Conservation (phyloP, 2,329 filamentous ascomycete genomes). For the Leptoxyphium fumago region DNA sequence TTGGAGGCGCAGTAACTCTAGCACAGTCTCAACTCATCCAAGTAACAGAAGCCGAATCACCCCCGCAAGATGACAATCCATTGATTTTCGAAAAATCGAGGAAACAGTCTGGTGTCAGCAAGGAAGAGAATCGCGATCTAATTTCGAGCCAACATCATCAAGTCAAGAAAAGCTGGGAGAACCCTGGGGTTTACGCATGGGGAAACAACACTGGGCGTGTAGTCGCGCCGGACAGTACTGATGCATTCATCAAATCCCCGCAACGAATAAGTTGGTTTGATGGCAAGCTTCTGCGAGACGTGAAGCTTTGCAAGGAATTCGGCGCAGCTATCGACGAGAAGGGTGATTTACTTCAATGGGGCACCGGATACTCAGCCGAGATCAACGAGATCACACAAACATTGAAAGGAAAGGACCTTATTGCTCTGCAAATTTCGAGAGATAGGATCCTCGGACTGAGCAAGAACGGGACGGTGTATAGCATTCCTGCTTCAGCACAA, state of each 20-base stretch:
- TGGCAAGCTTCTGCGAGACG: constrained; percentile 65
- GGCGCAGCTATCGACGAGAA: constrained; percentile 77
- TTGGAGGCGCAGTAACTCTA: constrained; percentile 30
- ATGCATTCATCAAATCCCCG: constrained; percentile 65
- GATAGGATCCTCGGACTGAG: constrained; percentile 74
- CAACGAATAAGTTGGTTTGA: constrained; percentile 70
- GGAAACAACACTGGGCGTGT: constrained; percentile 75
- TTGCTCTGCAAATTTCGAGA: constrained; percentile 59
- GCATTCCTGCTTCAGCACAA: constrained; percentile 58
- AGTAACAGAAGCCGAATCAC: not conserved
- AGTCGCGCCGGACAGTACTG: constrained; percentile 69
- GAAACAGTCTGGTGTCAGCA: constrained; percentile 36
- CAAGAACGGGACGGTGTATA: constrained; percentile 65
- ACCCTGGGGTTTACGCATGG: constrained; percentile 87
- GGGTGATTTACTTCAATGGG: constrained; percentile 88
- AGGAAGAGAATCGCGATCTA: constrained; percentile 59
- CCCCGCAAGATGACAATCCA: constrained; percentile 26
- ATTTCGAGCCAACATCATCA: constrained; percentile 79
- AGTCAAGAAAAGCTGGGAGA: constrained; percentile 65
- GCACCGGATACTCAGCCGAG: constrained; percentile 54
- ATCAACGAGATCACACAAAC: constrained; percentile 53
- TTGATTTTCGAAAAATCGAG: constrained; percentile 55
- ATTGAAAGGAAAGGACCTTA: constrained; percentile 65
- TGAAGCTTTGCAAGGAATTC: constrained; percentile 71
- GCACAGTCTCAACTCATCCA: constrained; percentile 21